Evolutionary conservation across 169 alveolate species (phyloP), one percentile per base, ranked within the genome.

Genomic region (Eimeria acervulina): DNA sequence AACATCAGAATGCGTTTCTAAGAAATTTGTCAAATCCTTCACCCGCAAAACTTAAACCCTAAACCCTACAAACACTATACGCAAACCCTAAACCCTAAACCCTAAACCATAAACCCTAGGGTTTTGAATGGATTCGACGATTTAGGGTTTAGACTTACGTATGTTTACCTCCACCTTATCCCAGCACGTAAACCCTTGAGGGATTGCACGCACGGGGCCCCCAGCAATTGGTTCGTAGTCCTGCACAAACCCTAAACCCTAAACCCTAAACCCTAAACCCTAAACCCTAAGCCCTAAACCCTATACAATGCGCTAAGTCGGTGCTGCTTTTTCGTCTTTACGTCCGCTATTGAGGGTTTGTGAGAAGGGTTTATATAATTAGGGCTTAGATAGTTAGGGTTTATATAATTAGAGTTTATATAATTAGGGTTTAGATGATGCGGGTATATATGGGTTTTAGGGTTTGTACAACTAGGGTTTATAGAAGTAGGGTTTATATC

Each of bases 111-210:
- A 68, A 68, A 68, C 42, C 42, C 80, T n/a, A 68, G 19, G 8
- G 8, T 63, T 17, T 6, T 5, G 8, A 63, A 17, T 19, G 74
- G 5, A 17, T n/a, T n/a, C n/a, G 5, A 63, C 10, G 31, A 8
- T n/a, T n/a, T 63, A 63, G 31, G 31, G 36, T n/a, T n/a, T 63
- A 63, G 31, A 63, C 74, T 63, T 21, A 83, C n/a, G 97, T 74
- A 98, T 98, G 28, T 96, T 95, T 33, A 99, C 97, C 17, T 95
- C 96, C 26, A 99, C 98, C 96, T 99, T 99, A 96, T 99, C 99
- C 99, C 99, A 99, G 70, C 99, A 98, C 23, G 99, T 98, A 97
- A 99, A 99, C 42, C 99, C 99, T 85, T 98, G 98, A 38, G 99
- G 99, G 59, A 98, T 97, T 3, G 99, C 99, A 93, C 98, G 97